Percentiles rank a stretch among this genome's conserved stretches.
These are phyloP conservation scores for Solanum lycopersicoides DNA, from an alignment of 257 asterid species.

Conservation along the genomic window DNA sequence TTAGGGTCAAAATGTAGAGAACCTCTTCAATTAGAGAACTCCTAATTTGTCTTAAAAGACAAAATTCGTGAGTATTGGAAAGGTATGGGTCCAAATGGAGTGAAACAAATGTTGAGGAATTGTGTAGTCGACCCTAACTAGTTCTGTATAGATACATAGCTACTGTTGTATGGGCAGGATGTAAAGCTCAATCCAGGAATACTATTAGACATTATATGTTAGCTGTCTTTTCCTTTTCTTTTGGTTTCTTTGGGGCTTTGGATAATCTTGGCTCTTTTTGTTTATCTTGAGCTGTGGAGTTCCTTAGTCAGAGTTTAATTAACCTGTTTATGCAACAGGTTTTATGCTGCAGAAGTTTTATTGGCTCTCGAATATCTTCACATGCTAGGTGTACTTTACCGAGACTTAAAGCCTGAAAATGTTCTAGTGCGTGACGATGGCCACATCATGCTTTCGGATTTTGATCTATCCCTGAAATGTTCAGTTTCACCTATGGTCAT, in stretches of 20 bases:
- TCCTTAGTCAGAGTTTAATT: not conserved
- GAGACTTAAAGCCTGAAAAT: constrained; percentile 29
- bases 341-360: constrained; percentile 28
- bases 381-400: constrained; percentile 26
- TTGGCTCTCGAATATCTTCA: constrained; percentile 27
- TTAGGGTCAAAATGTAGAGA: not conserved
- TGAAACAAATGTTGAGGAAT: not conserved
- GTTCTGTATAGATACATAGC: not conserved
- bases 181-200: not conserved
- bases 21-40: not conserved
- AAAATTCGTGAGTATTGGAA: not conserved
- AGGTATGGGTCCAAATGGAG: not conserved
- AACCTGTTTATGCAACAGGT: constrained; percentile 7
- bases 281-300: not conserved
- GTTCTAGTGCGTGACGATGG: constrained; percentile 29
- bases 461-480: constrained; percentile 26
- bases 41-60: not conserved
- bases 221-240: not conserved
- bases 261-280: not conserved
- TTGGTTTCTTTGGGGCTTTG: not conserved
- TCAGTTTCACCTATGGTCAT: constrained; percentile 24
- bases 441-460: constrained; percentile 29
- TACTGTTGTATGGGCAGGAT: not conserved
- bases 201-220: not conserved
- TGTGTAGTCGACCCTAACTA: not conserved